Evolutionary conservation across 805 yeast genomes (phyloP), one percentile per base, ranked within the genome.

Genomic region (Cyberlindnera americana): DNA sequence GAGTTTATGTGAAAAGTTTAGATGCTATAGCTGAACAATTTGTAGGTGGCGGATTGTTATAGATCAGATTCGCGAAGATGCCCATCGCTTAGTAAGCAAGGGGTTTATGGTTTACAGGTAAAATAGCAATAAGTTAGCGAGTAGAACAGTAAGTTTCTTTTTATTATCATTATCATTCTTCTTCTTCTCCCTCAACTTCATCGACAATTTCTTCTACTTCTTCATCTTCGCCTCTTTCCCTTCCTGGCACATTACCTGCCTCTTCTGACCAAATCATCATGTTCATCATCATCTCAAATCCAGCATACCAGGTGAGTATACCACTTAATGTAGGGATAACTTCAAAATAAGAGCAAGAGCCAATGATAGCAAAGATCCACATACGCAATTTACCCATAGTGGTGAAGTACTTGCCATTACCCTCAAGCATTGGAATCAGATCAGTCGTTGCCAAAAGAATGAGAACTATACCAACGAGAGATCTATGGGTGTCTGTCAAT

Each of bases 391-490:
- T 27, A 13, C 32, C n/a, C 39, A 42, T 38, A 9, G 35, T 29
- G 10, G 10, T 13, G 37, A 42, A 42, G 25, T 35, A 42, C 26
- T 24, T 17, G 19, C 12, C 14, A 13, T 42, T 42, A 8, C 37
- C 42, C 13, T 42, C 46, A n/a, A 42, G 3, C 25, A 42, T 17
- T 9, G 42, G 42, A 9, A 27, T 33, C 13, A 42, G 32, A 23
- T 42, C 46, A 1, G 46, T 22, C 10, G 32, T 21, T 14, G 42
- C 39, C 3, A 38, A 15, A 3, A 42, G 28, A 10, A 34, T 3
- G 8, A 42, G 27, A 8, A 28, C 5, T 3, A 34, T 15, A 6
- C 32, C 29, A 4, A 42, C 10, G 3, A 38, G 28, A 1, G 42
- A 34, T 1, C 40, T 19, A 11, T 29, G 32, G 3, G 39, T 33